Conservation (phyloP, 2,329 filamentous ascomycete genomes). For the Verticillium zaregamsianum region DNA sequence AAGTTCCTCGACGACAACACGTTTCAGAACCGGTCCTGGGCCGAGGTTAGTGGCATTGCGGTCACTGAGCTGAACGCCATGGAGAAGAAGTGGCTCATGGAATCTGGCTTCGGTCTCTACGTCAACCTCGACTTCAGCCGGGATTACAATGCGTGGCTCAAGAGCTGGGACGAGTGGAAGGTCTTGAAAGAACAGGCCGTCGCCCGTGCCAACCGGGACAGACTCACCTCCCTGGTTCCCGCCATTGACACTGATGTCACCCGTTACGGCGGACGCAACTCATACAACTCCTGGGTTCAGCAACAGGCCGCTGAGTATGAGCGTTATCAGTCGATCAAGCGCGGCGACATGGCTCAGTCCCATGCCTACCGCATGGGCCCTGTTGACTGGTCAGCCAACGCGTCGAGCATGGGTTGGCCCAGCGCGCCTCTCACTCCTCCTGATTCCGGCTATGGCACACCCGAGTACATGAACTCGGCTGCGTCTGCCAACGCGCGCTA, state of each 20-base stretch:
- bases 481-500: conserved; percentile 51
- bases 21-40: conserved; percentile 96
- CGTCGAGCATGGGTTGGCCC: conserved; percentile 8
- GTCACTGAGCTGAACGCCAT: conserved; percentile 80
- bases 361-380: conserved; percentile 29
- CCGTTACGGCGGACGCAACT: conserved; percentile 30
- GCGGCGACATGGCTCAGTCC: conserved; percentile 25
- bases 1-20: conserved; percentile 97
- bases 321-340: conserved; percentile 42
- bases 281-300: conserved; percentile 44
- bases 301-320: conserved; percentile 54
- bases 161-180: conserved; percentile 56
- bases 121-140: conserved; percentile 76
- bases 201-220: conserved; percentile 34
- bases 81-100: conserved; percentile 82
- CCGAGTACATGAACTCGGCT: conserved; percentile 53
- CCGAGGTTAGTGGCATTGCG: conserved; percentile 86
- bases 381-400: conserved; percentile 9
- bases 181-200: conserved; percentile 47
- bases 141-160: conserved; percentile 61
- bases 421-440: conserved; percentile 51
- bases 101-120: conserved; percentile 81
- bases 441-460: conserved; percentile 58
- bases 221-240: conserved; percentile 43
- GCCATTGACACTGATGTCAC: conserved; percentile 16